Evolutionary conservation across 257 asterid genomes (phyloP), one percentile per base, ranked within the genome.

Genomic region (Voacanga thouarsii): DNA sequence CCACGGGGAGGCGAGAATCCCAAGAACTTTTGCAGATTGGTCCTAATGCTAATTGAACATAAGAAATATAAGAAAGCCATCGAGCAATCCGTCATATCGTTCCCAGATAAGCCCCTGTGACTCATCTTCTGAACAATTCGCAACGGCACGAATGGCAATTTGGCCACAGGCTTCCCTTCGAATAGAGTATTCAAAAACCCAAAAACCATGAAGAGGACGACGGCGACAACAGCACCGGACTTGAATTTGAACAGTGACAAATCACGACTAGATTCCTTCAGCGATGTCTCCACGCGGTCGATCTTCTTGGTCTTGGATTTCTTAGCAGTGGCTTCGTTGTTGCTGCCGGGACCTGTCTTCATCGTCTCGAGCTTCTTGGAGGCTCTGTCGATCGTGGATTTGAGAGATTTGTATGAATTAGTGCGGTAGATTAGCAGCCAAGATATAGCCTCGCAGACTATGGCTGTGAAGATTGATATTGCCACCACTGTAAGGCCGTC

Each of bases 1-100:
- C 98, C 98, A 79, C 99, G 96, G 0, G 99, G 99, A 26, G 99
- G 98, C 0, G 99, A 86, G 72, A 96, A 96, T 23, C 99, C 99
- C 77, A 96, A 68, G 72, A 93, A 89, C 88, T 96, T 96, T 96
- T 96, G 98, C 80, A 96, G 81, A 80, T 96, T 96, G 24, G 98
- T 96, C 88, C 99, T 83, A 47, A 96, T 92, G 80, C 99, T 92
- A 72, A 96, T 87, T 75, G 99, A 96, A 78, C 99, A 96, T 80
- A 96, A 44, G 3, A 96, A 78, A 44, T 96, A 96, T 88, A 96
- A 56, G 81, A 96, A 96, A 50, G 98, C 97, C 98, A 96, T 96
- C 14, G 98, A 96, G 70, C 99, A 96, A 88, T 96, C 99, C 60
- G 98, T 96, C 99, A 90, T 89, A 68, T 96, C 99, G 37, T 87